A percentile compares a stretch with the other conserved stretches of the same genome.
Conservation (phyloP, 2,329 filamentous ascomycete species). For the Teratosphaeria gauchensis region DNA sequence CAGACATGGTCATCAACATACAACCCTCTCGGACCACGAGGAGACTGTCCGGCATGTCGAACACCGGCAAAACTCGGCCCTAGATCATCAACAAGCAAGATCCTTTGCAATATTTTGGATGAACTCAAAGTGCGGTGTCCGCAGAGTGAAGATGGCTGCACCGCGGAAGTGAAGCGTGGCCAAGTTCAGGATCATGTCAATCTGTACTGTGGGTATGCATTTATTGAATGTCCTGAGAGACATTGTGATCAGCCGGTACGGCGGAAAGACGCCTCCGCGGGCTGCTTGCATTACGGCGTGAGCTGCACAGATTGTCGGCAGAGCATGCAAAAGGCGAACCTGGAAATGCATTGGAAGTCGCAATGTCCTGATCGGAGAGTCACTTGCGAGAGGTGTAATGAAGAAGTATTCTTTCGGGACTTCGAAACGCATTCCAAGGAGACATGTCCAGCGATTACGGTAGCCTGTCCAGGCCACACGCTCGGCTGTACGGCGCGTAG, state of each 20-base stretch:
- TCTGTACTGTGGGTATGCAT: constrained; percentile 49
- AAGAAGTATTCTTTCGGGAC: constrained; percentile 32
- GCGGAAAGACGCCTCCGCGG: constrained; percentile 44
- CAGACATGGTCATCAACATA: constrained; percentile 34
- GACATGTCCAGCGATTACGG: constrained; percentile 32
- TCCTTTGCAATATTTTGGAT: constrained; percentile 52
- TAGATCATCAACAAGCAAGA: constrained; percentile 33
- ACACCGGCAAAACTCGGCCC: constrained; percentile 32
- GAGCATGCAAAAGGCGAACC: constrained; percentile 44
- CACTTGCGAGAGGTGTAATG: constrained; percentile 33
- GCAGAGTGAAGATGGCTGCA: constrained; percentile 44
- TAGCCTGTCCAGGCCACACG: constrained; percentile 34
- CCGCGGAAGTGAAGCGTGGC: constrained; percentile 43
- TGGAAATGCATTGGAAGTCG: constrained; percentile 33
- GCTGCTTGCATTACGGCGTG: constrained; percentile 45
- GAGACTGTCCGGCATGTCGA: constrained; percentile 49
- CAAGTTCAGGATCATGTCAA: constrained; percentile 51
- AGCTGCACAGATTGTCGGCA: constrained; percentile 45
- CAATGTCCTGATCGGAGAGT: constrained; percentile 42
- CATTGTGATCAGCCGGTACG: constrained; percentile 44
- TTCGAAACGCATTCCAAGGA: constrained; percentile 32
- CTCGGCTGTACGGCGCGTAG: constrained; percentile 34
- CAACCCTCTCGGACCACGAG: constrained; percentile 21
- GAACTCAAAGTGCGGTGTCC: constrained; percentile 53
- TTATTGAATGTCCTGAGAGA: constrained; percentile 42